Conservation (phyloP, 345 rosid species). For the Acer campestre region DNA sequence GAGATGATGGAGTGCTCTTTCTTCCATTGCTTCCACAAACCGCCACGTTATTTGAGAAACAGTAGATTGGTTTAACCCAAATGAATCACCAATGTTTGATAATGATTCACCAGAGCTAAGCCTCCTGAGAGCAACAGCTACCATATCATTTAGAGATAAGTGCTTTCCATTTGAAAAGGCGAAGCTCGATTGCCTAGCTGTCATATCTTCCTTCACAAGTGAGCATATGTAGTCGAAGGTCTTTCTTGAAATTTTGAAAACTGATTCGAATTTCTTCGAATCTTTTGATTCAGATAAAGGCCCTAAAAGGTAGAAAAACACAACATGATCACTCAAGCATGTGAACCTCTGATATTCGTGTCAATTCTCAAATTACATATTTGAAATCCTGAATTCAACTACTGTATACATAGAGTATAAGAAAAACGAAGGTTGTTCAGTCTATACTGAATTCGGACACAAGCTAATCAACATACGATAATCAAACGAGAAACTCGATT, state of each 20-base stretch:
- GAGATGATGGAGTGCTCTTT: constrained; percentile 62
- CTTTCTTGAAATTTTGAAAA: constrained; percentile 70
- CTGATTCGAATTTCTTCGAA: constrained; percentile 57
- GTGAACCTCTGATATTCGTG: background rate
- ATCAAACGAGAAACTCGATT: background rate
- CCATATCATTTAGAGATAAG: constrained; percentile 56
- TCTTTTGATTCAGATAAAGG: constrained; percentile 41
- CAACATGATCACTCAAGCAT: background rate
- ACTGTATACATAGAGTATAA: background rate
- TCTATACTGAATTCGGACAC: background rate
- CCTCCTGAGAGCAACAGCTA: constrained; percentile 75
- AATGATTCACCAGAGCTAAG: constrained; percentile 81
- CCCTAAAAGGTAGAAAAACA: constrained; percentile 34
- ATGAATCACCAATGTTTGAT: constrained; percentile 58
- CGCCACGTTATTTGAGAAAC: constrained; percentile 83
- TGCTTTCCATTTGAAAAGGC: constrained; percentile 49
- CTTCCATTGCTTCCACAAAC: constrained; percentile 81
- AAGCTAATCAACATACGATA: background rate
- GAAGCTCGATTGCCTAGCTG: constrained; percentile 53
- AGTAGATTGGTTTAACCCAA: constrained; percentile 71
- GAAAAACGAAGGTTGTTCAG: background rate
- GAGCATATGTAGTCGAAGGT: constrained; percentile 72
- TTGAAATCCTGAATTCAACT: background rate
- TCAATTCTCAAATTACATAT: background rate
- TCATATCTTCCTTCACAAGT: constrained; percentile 65